A percentile compares a stretch with the other conserved stretches of the same genome.
Conservation (phyloP, 257 asterid species). For the Rubia yunnanensis region DNA sequence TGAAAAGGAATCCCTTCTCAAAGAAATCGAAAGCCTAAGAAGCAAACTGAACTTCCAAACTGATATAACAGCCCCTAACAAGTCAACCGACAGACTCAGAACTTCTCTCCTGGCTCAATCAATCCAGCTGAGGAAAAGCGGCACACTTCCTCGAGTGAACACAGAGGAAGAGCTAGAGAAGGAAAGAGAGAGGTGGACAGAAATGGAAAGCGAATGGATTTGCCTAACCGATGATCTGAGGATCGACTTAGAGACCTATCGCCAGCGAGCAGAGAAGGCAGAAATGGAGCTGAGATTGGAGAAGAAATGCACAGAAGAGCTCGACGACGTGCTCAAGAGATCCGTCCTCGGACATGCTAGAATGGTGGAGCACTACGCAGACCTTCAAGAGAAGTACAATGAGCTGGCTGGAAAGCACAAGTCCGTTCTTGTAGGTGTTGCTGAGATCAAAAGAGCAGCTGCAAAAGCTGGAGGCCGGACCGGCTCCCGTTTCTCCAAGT, state of each 20-base stretch:
- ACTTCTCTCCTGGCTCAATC: constrained; percentile 81
- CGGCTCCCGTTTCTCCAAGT: constrained; percentile 74
- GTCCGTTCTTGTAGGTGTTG: constrained; percentile 66
- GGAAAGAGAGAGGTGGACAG: constrained; percentile 83
- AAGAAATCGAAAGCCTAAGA: constrained; percentile 58
- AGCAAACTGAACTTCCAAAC: constrained; percentile 43
- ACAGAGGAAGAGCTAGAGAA: constrained; percentile 70
- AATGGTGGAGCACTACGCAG: constrained; percentile 89
- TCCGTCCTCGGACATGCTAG: constrained; percentile 72
- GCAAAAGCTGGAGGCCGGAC: constrained; percentile 62
- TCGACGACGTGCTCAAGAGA: constrained; percentile 79
- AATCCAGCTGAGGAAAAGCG: constrained; percentile 67
- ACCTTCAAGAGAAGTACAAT: constrained; percentile 78
- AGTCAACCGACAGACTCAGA: constrained; percentile 60
- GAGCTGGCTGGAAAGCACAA: constrained; percentile 57
- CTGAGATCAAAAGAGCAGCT: constrained; percentile 84
- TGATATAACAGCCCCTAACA: constrained; percentile 40
- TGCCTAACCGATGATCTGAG: constrained; percentile 88
- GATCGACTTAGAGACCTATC: constrained; percentile 66
- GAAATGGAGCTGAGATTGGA: constrained; percentile 70
- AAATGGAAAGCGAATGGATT: constrained; percentile 98
- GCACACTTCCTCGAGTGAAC: constrained; percentile 25
- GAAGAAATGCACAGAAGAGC: constrained; percentile 69
- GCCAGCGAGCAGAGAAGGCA: constrained; percentile 59
- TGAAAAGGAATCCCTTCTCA: constrained; percentile 60